Percentiles rank a stretch among this genome's conserved stretches.
phyloP scores from a whole-genome alignment of 257 asterid species.

The Solanum bulbocastanum region DNA sequence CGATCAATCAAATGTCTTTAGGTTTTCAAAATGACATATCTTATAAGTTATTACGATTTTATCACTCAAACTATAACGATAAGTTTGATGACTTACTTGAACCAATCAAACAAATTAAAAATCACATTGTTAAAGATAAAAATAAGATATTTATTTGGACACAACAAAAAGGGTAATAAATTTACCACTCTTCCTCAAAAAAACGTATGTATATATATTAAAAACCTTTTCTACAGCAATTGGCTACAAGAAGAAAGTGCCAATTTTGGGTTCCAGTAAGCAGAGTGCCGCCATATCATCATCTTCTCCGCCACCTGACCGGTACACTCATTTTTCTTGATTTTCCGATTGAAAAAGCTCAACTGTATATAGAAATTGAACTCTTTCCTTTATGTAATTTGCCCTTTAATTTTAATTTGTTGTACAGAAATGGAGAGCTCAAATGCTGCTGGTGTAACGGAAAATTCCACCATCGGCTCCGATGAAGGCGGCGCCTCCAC shows the following conservation, averaged over 20 bases:
- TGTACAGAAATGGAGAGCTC: conserved; percentile 7
- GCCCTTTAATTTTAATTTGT: background rate
- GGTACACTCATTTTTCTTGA: background rate
- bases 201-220: too few species aligned
- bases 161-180: background rate
- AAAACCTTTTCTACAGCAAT: background rate
- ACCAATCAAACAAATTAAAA: too few species aligned
- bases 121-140: background rate
- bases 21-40: too few species aligned
- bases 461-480: conserved; percentile 4
- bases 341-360: background rate
- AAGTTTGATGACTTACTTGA: too few species aligned
- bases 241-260: background rate
- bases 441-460: background rate
- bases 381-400: background rate
- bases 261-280: background rate
- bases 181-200: background rate
- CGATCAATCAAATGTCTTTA: background rate
- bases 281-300: background rate
- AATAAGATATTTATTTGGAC: background rate
- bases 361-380: background rate
- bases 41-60: too few species aligned
- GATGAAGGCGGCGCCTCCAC: conserved; percentile 6
- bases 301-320: background rate
- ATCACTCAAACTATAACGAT: background rate